Evolutionary conservation across 129 eudicot species (phyloP).

Genomic region (Centaurea solstitialis): DNA sequence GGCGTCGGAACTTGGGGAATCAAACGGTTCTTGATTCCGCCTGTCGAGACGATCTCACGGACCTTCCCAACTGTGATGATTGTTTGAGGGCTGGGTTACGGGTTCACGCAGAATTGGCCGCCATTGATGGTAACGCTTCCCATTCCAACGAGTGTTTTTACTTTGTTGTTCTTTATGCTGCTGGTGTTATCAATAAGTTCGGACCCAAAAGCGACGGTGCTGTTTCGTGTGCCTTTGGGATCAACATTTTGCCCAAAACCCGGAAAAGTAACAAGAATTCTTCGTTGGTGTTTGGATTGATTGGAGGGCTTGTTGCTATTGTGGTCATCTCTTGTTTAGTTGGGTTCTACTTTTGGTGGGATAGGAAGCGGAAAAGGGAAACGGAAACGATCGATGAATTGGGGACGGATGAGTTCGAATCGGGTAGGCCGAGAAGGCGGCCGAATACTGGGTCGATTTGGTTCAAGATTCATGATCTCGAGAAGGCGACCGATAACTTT

Average conservation of each 20-base stretch:
- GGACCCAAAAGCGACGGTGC: constrained; percentile 71
- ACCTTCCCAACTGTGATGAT: constrained; percentile 62
- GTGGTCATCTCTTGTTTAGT: constrained; percentile 37
- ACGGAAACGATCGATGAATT: constrained; percentile 23
- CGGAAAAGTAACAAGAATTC: constrained; percentile 13
- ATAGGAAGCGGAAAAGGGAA: constrained; percentile 41
- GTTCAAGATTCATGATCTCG: constrained; percentile 70
- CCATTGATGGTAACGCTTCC: constrained; percentile 68
- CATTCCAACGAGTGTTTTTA: constrained; percentile 70
- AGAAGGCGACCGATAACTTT: constrained; percentile 69
- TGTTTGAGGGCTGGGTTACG: constrained; percentile 73
- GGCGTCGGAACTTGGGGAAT: constrained; percentile 64
- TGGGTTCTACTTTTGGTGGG: constrained; percentile 68
- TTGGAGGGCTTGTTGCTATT: constrained; percentile 61
- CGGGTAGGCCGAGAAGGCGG: constrained; percentile 56
- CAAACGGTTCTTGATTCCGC: constrained; percentile 48
- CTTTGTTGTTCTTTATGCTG: constrained; percentile 75
- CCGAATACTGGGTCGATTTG: constrained; percentile 75
- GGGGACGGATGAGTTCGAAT: constrained; percentile 46
- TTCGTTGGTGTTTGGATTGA: constrained; percentile 47
- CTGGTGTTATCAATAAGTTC: constrained; percentile 65
- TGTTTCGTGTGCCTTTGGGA: constrained; percentile 55
- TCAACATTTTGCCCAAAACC: constrained; percentile 23
- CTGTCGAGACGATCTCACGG: constrained; percentile 62
- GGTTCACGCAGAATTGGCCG: constrained; percentile 45